Base-by-base conservation (phyloP, 2,329 filamentous ascomycete genomes). In the Fusarium sp. region DNA sequence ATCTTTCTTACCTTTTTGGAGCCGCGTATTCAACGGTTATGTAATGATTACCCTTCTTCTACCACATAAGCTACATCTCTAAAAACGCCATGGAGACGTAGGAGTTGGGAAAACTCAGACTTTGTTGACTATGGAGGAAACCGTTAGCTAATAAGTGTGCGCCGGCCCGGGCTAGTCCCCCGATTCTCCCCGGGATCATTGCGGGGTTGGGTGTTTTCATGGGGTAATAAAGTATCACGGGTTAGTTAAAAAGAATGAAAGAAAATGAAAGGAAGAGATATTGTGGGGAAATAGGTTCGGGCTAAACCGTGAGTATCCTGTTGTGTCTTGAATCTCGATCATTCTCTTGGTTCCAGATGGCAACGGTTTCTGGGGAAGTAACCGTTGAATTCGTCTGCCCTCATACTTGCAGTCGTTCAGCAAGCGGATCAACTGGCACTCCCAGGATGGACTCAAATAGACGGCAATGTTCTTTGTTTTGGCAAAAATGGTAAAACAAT, bases 161-260 rank as follows among this genome's bases (percentile, higher is more conserved):
- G 60, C 52, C 45, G 46, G 46, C 24, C 65, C 30, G 65, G 66
- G 40, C 49, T 61, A 66, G 66, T 40, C 29, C 65, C 66, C 66
- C 66, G 66, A 61, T 27, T 69, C 37, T 29, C 66, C 66, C 66
- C 61, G 65, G 65, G 57, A 37, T 56, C 65, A 49, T 68, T 69
- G 66, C 66, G 65, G 66, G 66, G 66, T 66, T 66, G 61, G 41
- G 22, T 54, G 29, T 69, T 66, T 69, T 51, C 32, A 69, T 69
- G 65, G 66, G 67, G 66, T 69, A 69, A 66, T 65, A 49, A 40
- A 16, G 60, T 55, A 32, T 48, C 59, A 65, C 45, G 55, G 29
- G 41, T 49, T 18, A 29, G 24, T 34, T n/a, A 25, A 25, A 32
- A 42, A 20, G 51, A 69, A 69, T 47, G 57, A 11, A 45, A 42